Evolutionary conservation across 2,329 filamentous ascomycete species (phyloP).

Genomic region (Epichloe bromicola): DNA sequence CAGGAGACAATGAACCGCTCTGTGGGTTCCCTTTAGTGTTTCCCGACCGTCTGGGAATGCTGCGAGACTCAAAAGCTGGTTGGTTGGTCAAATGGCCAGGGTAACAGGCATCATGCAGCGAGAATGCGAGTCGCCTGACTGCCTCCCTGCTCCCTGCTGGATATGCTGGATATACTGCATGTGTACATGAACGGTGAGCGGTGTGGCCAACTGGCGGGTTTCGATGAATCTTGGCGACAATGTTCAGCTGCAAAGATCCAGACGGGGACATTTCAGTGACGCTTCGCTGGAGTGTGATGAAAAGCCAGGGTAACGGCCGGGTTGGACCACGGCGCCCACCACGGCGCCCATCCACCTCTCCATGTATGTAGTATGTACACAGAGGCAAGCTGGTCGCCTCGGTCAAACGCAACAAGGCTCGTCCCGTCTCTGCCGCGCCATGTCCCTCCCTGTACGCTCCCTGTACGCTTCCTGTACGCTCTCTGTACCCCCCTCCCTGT

Average conservation of each 20-base stretch:
- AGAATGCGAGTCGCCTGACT: background rate
- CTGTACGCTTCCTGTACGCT: too few species aligned
- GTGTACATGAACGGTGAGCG: background rate
- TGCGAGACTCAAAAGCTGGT: slow-evolving; percentile 14
- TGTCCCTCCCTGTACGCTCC: slow-evolving; percentile 3
- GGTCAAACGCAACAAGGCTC: slow-evolving; percentile 18
- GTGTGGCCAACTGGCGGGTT: background rate
- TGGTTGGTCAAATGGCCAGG: background rate
- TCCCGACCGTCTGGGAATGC: slow-evolving; percentile 22
- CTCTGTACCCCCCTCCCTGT: too few species aligned
- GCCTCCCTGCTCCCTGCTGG: background rate
- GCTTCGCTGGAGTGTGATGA: too few species aligned
- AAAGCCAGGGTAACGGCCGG: too few species aligned
- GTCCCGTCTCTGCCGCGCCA: slow-evolving; percentile 20
- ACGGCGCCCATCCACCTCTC: background rate
- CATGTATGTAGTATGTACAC: too few species aligned
- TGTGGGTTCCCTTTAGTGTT: slow-evolving; percentile 16
- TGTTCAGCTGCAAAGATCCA: background rate
- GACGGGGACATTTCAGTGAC: too few species aligned
- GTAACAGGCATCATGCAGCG: background rate
- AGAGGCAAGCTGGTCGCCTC: background rate
- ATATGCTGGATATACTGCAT: background rate
- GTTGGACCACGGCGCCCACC: background rate
- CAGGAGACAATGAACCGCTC: slow-evolving; percentile 14
- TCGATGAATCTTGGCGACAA: background rate